A percentile compares a stretch with the other conserved stretches of the same genome.
Evolutionary conservation across 2,329 filamentous ascomycete genomes (phyloP).

Genomic region (Orbilia blumenaviensis): DNA sequence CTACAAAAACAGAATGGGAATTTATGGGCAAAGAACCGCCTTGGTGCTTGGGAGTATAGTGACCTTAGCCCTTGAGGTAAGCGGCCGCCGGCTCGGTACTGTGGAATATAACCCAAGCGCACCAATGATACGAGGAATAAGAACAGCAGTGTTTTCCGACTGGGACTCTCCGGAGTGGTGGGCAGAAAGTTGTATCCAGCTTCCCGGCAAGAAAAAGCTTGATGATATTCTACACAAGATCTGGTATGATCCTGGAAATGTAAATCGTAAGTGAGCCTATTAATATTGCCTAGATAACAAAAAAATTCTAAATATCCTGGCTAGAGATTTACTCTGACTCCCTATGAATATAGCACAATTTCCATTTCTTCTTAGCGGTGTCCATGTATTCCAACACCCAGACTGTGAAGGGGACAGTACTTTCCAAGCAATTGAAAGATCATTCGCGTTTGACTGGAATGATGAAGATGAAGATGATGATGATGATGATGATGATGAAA

Average conservation of each 20-base stretch:
- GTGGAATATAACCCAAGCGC: not conserved
- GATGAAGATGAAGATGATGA: not conserved
- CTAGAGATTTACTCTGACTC: too few species aligned
- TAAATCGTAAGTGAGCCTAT: constrained; percentile 27
- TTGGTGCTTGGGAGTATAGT: not conserved
- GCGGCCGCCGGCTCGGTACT: not conserved
- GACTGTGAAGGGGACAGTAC: not conserved
- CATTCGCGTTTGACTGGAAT: not conserved
- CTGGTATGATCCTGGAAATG: constrained; percentile 6
- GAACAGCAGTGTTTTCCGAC: constrained; percentile 2
- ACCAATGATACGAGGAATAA: not conserved
- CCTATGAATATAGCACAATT: not conserved
- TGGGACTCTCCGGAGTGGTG: constrained; percentile 21
- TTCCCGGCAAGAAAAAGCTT: not conserved
- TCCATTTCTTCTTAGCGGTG: constrained; percentile 12
- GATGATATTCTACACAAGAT: not conserved
- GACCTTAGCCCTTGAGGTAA: not conserved
- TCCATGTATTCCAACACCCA: not conserved
- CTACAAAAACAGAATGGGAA: not conserved
- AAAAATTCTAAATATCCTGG: too few species aligned
- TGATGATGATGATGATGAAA: not conserved
- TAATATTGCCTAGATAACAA: too few species aligned
- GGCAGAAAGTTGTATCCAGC: constrained; percentile 1
- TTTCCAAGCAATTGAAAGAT: not conserved
- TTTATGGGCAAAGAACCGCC: not conserved